Evolutionary conservation across 345 rosid species (phyloP), one percentile per base, ranked within the genome.

Genomic region (Salix koriyanagi): DNA sequence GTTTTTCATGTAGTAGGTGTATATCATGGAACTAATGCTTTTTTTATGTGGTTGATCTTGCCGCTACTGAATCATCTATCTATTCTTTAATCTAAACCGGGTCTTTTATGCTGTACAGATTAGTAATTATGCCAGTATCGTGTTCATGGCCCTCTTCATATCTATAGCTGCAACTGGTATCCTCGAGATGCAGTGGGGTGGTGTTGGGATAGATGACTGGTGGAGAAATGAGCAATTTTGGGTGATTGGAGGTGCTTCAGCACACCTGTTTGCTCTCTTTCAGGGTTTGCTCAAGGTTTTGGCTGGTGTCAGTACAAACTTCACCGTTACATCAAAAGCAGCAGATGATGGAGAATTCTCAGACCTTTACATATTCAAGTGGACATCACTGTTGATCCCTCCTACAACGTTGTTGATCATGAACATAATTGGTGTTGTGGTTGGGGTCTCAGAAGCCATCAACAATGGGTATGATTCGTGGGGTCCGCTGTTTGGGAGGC

Each of bases 181-280:
- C 56, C 93, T 95, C 6, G 99, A 95, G 88, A 95, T 95, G 97
- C 99, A 95, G 76, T 95, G 99, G 99, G 99, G 99, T 7, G 93
- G 94, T 30, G 99, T 95, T 28, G 96, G 94, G 15, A 89, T 95
- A 30, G 98, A 95, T 72, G 98, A 95, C 78, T 89, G 96, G 97
- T 95, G 99, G 99, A 90, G 99, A 85, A 95, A 95, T 12, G 99
- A 95, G 81, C 99, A 95, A 83, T 95, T 95, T 83, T 95, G 99
- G 99, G 99, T 95, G 41, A 95, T 95, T 4, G 99, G 99, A 75
- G 99, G 99, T 0, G 97, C 76, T n/a, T 95, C 99, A 25, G 85
- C 99, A 0, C 99, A 95, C 88, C 90, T 95, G 3, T 95, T 95
- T 69, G 98, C 99, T 48, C 98, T 95, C 77, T 71, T 95, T 79